Base-by-base conservation (phyloP, 331 rosid species). In the Malus hybrid region DNA sequence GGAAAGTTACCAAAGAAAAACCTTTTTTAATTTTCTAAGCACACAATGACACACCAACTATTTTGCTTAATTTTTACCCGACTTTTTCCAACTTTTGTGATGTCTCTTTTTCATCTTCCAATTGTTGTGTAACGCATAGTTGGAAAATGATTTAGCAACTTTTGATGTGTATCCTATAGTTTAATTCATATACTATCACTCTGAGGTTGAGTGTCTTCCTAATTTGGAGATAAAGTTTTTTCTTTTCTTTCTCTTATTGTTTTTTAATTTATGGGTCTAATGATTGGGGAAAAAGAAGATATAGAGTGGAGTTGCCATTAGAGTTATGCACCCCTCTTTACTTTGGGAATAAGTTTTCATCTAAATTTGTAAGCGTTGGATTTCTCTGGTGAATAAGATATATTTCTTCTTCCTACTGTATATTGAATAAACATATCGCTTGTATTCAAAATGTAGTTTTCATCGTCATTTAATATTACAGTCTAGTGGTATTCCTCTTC, bases 91-190 rank as follows among this genome's bases (percentile, higher is more conserved):
- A 10, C 74, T 55, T 57, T n/a, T 71, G 36, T 42, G 20, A 8
- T 34, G 5, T 33, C 15, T 56, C 52, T 20, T 13, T 22, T 29
- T 34, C 9, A 15, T 57, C 16, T 20, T 2, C 62, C 76, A 71
- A 71, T 71, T 13, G 39, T 20, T 56, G 34, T 56, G 31, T 22
- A 16, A 16, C 48, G 27, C 67, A 56, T 36, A 14, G 62, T 22
- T 72, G 67, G 76, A 72, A 72, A 72, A 72, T 15, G 76, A 72
- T 72, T 4, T 22, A 27, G 27, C 34, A 72, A 57, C 76, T 62
- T 57, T 27, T 34, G 76, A 72, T 71, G 54, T 34, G 67, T 20
- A 5, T 33, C 24, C 15, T 4, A 12, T 32, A 10, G 3, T 20
- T 48, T n/a, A 70, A n/a, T 57, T 39, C 36, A 33, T 11, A 3